Percentiles rank a stretch among this genome's conserved stretches.
Evolutionary conservation across 1,284 basidiomycete genomes (phyloP).

Genomic region (Retiboletus fuscus): DNA sequence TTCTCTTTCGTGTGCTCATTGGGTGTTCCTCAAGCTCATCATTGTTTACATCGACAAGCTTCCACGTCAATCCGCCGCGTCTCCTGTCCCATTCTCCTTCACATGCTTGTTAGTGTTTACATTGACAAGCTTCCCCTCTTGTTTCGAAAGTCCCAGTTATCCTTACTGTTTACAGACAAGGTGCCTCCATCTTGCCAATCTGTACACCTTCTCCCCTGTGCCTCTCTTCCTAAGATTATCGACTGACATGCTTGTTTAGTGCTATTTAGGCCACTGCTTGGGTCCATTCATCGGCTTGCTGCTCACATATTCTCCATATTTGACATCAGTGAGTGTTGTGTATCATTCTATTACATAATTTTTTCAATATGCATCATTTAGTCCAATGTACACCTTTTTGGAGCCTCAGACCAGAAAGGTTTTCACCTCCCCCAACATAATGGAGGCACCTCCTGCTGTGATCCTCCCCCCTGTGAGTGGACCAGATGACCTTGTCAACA

Average conservation of each 20-base stretch:
- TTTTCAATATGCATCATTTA: background rate
- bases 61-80: no score
- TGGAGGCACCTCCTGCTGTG: background rate
- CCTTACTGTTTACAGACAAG: background rate
- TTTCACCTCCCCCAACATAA: background rate
- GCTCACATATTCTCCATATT: background rate
- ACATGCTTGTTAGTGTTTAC: no score
- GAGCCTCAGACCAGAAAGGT: background rate
- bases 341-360: background rate
- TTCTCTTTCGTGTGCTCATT: no score
- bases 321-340: background rate
- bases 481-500: background rate
- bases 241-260: background rate
- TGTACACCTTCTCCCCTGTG: background rate
- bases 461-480: background rate
- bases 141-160: background rate
- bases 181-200: background rate
- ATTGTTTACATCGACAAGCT: no score
- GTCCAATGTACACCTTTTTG: background rate
- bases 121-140: background rate
- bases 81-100: no score
- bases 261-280: background rate
- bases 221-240: background rate
- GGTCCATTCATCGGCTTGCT: background rate
- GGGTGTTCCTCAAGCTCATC: no score